Percentiles rank a stretch among this genome's conserved stretches.
phyloP scores from a whole-genome alignment of 1,284 basidiomycete genomes.

The Caloboletus firmus region DNA sequence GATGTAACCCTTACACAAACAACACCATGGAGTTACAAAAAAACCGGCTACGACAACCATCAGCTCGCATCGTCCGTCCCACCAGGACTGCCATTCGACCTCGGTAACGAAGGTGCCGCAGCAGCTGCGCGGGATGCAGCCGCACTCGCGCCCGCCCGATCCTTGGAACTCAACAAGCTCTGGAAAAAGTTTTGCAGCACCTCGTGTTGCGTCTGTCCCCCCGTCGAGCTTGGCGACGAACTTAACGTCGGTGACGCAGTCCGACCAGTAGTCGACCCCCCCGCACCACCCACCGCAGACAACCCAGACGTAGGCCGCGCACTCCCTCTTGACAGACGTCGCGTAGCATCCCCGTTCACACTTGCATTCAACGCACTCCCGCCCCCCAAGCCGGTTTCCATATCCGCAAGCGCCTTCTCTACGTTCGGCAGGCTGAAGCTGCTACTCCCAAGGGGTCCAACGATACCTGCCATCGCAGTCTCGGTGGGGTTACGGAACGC shows the following conservation, averaged over 20 bases:
- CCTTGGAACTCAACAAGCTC: constrained; percentile 70
- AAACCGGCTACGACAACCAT: too few relatives aligned
- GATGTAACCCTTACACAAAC: background rate
- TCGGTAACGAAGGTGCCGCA: constrained; percentile 16
- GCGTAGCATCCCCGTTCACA: constrained; percentile 35
- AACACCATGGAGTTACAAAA: too few relatives aligned
- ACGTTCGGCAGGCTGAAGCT: constrained; percentile 83
- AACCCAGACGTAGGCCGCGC: constrained; percentile 32
- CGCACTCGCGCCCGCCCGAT: constrained; percentile 41
- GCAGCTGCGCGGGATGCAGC: constrained; percentile 25
- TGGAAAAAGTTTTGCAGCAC: constrained; percentile 87
- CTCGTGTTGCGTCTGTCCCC: constrained; percentile 72
- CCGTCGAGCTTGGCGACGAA: constrained; percentile 48
- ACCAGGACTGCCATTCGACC: constrained; percentile 32
- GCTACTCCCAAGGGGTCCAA: constrained; percentile 85
- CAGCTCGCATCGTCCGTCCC: constrained; percentile 39
- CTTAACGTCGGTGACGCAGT: constrained; percentile 43
- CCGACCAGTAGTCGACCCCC: constrained; percentile 19
- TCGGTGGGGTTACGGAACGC: constrained; percentile 77
- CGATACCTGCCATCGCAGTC: constrained; percentile 57
- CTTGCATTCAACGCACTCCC: constrained; percentile 28
- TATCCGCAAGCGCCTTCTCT: constrained; percentile 80
- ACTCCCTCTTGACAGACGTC: constrained; percentile 35
- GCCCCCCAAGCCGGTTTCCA: constrained; percentile 63
- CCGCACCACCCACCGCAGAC: constrained; percentile 13